Percentiles rank a stretch among this genome's conserved stretches.
These are phyloP conservation scores for Neltuma alba DNA, from an alignment of 306 rosid species.

Conservation along the genomic window DNA sequence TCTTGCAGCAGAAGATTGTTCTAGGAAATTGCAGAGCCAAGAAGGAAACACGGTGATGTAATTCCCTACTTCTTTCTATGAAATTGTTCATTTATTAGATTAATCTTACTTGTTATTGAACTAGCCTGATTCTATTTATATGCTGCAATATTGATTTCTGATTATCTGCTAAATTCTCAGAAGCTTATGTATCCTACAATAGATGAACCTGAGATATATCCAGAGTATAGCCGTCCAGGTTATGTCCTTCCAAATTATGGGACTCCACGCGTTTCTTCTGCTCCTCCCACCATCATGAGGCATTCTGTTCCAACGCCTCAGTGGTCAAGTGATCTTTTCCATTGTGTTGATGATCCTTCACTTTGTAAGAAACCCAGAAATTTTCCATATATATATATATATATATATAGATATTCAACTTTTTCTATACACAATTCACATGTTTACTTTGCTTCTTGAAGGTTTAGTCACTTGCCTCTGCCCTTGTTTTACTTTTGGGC, in stretches of 20 bases:
- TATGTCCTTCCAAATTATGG: slow-evolving; percentile 42
- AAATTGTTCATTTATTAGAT: slow-evolving; percentile 5
- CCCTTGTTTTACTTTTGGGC: slow-evolving; percentile 76
- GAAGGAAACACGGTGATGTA: slow-evolving; percentile 24
- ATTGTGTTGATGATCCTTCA: slow-evolving; percentile 65
- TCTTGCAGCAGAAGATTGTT: neutral
- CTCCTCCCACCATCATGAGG: slow-evolving; percentile 34
- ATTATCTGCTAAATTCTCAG: slow-evolving; percentile 1
- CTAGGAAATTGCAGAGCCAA: slow-evolving; percentile 27
- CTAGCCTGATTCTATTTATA: slow-evolving; percentile 25
- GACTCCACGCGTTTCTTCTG: slow-evolving; percentile 36
- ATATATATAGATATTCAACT: neutral
- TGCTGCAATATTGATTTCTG: neutral
- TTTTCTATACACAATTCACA: neutral
- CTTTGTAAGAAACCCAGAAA: slow-evolving; percentile 48
- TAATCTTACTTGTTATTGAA: neutral
- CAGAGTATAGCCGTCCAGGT: slow-evolving; percentile 28
- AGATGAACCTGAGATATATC: slow-evolving; percentile 41
- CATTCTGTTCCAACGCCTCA: neutral
- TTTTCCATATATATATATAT: neutral
- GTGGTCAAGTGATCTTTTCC: slow-evolving; percentile 77
- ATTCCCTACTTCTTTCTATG: neutral
- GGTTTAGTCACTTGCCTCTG: slow-evolving; percentile 69
- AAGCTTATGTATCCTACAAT: slow-evolving; percentile 46
- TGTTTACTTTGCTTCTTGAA: slow-evolving; percentile 5